Evolutionary conservation across 2,329 filamentous ascomycete genomes (phyloP).

Genomic region (Cladophialophora carrionii): DNA sequence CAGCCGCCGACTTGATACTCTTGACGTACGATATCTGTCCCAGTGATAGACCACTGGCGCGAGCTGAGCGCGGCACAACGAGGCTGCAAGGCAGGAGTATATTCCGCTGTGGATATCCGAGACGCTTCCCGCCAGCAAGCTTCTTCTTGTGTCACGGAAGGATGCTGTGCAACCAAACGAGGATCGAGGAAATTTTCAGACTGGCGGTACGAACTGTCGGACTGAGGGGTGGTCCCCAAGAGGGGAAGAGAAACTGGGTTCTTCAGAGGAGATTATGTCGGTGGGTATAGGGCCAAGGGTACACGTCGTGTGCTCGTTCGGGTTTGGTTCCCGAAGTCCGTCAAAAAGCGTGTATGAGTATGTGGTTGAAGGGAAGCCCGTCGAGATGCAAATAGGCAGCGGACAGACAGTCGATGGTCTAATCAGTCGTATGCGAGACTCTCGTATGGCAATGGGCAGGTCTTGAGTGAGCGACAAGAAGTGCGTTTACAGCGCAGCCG

Average conservation of each 20-base stretch:
- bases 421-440: constrained; percentile 18
- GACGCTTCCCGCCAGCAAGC: constrained; percentile 26
- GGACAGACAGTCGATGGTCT: constrained; percentile 5
- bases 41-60: background rate
- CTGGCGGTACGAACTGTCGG: constrained; percentile 1
- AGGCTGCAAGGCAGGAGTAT: constrained; percentile 13
- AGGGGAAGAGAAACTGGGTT: background rate
- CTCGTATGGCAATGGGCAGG: constrained; percentile 6
- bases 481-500: constrained; percentile 13
- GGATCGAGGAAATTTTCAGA: constrained; percentile 2
- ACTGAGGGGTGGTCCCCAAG: background rate
- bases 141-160: constrained; percentile 34
- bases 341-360: constrained; percentile 22
- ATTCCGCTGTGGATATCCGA: constrained; percentile 24
- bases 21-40: background rate
- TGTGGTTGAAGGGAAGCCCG: constrained; percentile 11
- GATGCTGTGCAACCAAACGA: constrained; percentile 27
- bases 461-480: constrained; percentile 25
- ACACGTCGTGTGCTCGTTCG: constrained; percentile 25
- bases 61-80: background rate
- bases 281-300: constrained; percentile 2
- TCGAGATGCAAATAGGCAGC: constrained; percentile 18
- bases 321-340: constrained; percentile 18
- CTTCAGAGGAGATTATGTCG: constrained; percentile 8
- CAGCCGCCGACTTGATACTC: background rate